These are phyloP conservation scores for Neobulgaria alba DNA, from an alignment of 2,329 filamentous ascomycete species.

Conservation along the genomic window DNA sequence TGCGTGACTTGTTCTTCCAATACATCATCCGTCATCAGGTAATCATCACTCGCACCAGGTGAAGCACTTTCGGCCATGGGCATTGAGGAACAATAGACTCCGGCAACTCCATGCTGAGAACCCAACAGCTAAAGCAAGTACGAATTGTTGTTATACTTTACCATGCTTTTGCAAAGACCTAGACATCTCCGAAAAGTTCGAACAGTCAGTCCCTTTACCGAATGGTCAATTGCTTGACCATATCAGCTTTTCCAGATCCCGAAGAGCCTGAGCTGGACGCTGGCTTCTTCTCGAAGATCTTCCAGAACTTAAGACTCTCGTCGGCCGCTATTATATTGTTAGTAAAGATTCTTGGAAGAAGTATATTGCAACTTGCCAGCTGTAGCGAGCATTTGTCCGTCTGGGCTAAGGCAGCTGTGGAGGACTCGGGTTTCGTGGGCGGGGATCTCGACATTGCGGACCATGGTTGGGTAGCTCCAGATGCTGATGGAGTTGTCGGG, in stretches of 20 bases:
- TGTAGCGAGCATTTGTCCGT: conserved; percentile 96
- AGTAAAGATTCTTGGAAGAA: conserved; percentile 19
- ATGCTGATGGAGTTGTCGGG: conserved; percentile 99
- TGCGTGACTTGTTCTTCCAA: no score
- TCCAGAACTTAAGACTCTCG: conserved; percentile 99
- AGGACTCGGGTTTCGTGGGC: conserved; percentile 95
- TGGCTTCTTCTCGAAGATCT: conserved; percentile 98
- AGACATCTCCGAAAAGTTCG: conserved; percentile 20
- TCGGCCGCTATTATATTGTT: conserved; percentile 58
- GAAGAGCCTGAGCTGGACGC: conserved; percentile 58
- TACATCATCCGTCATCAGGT: conserved; percentile 26
- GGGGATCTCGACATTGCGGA: conserved; percentile 96
- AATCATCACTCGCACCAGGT: conserved; percentile 31
- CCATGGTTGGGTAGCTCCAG: conserved; percentile 96
- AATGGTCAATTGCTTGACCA: conserved; percentile 94
- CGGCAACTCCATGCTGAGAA: conserved; percentile 47
- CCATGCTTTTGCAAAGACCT: conserved; percentile 21
- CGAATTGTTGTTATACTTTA: conserved; percentile 29
- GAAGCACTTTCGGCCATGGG: conserved; percentile 42
- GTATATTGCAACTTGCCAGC: conserved; percentile 50
- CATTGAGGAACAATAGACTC: conserved; percentile 36
- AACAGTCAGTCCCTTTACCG: conserved; percentile 46
- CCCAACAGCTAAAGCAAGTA: conserved; percentile 37
- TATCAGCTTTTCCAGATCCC: conserved; percentile 67
- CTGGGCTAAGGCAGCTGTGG: conserved; percentile 92